Evolutionary conservation across 2,329 filamentous ascomycete genomes (phyloP).

Genomic region (Ambrosiella cleistominuta): DNA sequence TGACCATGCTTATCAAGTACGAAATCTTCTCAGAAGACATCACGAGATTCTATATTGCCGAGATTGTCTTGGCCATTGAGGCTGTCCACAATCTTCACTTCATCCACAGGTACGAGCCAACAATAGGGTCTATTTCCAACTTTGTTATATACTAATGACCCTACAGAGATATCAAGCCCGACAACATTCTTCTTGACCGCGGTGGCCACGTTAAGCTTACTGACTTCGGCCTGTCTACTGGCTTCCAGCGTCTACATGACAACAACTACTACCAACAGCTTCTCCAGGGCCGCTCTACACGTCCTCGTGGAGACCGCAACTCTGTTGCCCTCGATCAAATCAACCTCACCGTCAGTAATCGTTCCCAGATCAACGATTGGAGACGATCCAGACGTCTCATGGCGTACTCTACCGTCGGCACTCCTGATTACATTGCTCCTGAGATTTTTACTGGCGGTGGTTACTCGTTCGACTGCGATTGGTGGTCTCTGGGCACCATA

Average conservation of each 20-base stretch:
- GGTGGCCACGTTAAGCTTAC: slow-evolving; percentile 67
- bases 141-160: neutral
- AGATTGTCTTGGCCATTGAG: slow-evolving; percentile 95
- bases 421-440: slow-evolving; percentile 75
- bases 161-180: slow-evolving; percentile 56
- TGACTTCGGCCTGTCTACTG: slow-evolving; percentile 65
- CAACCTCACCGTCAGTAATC: slow-evolving; percentile 93
- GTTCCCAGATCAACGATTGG: slow-evolving; percentile 80
- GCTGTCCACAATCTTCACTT: slow-evolving; percentile 96
- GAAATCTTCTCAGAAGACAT: slow-evolving; percentile 99
- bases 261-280: slow-evolving; percentile 64
- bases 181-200: slow-evolving; percentile 62
- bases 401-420: slow-evolving; percentile 93
- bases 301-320: slow-evolving; percentile 52
- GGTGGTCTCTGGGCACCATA: slow-evolving; percentile 70
- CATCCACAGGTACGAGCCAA: slow-evolving; percentile 66
- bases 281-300: slow-evolving; percentile 35
- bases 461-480: slow-evolving; percentile 64
- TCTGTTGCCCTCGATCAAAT: slow-evolving; percentile 96
- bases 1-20: slow-evolving; percentile 99
- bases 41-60: slow-evolving; percentile 96
- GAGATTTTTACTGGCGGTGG: slow-evolving; percentile 56
- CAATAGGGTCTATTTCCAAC: neutral
- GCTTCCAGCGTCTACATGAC: slow-evolving; percentile 62
- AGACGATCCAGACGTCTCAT: slow-evolving; percentile 60